Base-by-base conservation (phyloP, 129 eudicot species). In the Ambrosia artemisiifolia region DNA sequence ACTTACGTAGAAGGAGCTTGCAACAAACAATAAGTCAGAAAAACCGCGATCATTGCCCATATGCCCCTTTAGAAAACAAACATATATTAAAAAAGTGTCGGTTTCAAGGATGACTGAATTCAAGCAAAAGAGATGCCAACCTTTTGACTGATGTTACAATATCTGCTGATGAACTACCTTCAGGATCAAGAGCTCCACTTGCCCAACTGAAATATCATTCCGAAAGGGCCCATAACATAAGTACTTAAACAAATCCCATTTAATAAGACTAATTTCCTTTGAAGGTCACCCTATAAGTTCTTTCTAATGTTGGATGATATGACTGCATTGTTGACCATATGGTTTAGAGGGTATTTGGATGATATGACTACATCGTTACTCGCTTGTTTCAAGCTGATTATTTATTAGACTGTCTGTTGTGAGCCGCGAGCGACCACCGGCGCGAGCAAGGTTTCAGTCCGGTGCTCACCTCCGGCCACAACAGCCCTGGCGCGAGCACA, bases 1-100 rank as follows among this genome's bases (percentile, higher is more conserved):
- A 86, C 99, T 84, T 83, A 91, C 99, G 99, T 90, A 3, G 97
- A 91, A 72, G 99, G 99, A 73, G 99, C 99, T 86, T 95, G 99
- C 69, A 95, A 82, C 91, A 95, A 85, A 71, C 96, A 84, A 64
- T 95, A 95, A 53, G 96, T 65, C 80, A 95, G 90, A 76, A 84
- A 88, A 73, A 95, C 97, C 0, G 97, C 96, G 49, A 95, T 78
- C 99, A 91, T 95, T 73, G 99, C 97, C 95, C 99, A 95, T 66
- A 91, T 74, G 47, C 99, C 99, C 94, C 99, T 95, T 79, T 69
- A 78, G n/a, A 47, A 63, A n/a, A 32, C 49, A 64, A 77, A 61
- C 5, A 53, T 42, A 24, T 44, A 54, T 36, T 71, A 77, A 55
- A 19, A 55, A 20, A 53, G 0, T 59, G 13, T 12, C 8, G 4